Percentiles rank a stretch among this genome's conserved stretches.
Evolutionary conservation across 1,284 basidiomycete species (phyloP).

Genomic region (Microstroma glucosiphilum): DNA sequence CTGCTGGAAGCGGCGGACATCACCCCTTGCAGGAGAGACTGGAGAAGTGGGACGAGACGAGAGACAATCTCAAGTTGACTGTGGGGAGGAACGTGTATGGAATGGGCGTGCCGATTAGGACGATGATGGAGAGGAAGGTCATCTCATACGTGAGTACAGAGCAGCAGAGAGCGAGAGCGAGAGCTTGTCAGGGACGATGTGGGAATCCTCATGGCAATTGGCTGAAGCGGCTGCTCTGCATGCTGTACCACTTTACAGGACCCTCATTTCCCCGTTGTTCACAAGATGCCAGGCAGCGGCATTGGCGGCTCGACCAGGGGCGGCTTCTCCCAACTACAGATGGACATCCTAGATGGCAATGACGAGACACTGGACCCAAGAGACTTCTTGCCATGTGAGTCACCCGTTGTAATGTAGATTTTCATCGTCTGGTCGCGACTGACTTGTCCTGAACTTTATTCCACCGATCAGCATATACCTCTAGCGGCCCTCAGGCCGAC

Average conservation of each 20-base stretch:
- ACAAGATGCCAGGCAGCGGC: constrained; percentile 7
- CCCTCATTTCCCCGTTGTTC: constrained; percentile 25
- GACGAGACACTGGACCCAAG: constrained; percentile 44
- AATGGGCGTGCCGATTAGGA: constrained; percentile 76
- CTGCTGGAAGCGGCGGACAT: constrained; percentile 13
- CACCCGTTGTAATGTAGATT: background rate
- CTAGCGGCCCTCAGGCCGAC: constrained; percentile 15
- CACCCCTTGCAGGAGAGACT: constrained; percentile 47
- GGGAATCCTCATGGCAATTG: too few relatives aligned
- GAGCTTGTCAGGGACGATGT: background rate
- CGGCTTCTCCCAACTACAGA: constrained; percentile 37
- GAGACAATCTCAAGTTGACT: constrained; percentile 77
- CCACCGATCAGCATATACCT: constrained; percentile 6
- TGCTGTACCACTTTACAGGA: constrained; percentile 10
- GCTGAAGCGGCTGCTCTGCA: too few relatives aligned
- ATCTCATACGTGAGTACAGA: constrained; percentile 62
- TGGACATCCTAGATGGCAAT: constrained; percentile 45
- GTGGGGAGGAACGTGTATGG: constrained; percentile 80
- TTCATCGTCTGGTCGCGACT: background rate
- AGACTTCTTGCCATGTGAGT: constrained; percentile 46
- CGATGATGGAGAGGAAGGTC: constrained; percentile 88
- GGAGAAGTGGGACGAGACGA: constrained; percentile 73
- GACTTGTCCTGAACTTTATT: background rate
- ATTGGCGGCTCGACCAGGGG: constrained; percentile 7
- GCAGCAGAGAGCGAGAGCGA: background rate